Percentiles rank a stretch among this genome's conserved stretches.
Evolutionary conservation across 805 yeast species (phyloP).

Genomic region (Candida berthetii): DNA sequence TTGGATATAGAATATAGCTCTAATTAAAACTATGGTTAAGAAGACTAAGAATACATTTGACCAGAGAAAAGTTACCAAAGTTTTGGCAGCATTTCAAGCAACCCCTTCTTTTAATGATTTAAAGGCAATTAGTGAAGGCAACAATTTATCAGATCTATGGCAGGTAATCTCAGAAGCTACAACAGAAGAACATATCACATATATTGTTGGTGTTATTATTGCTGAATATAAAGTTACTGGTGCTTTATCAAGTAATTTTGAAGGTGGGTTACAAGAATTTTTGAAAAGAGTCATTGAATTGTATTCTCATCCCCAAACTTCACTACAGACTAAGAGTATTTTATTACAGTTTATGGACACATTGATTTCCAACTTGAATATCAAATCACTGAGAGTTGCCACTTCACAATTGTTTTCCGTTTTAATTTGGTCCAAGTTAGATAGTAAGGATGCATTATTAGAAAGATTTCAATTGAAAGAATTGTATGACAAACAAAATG

Average conservation of each 20-base stretch:
- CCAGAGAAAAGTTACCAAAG: background rate
- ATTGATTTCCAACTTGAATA: background rate
- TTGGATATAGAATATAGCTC: too few species aligned
- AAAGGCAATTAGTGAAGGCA: background rate
- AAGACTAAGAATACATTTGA: background rate
- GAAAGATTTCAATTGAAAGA: background rate
- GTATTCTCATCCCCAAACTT: background rate
- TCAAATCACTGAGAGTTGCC: constrained; percentile 13
- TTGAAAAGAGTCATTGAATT: background rate
- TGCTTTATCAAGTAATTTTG: background rate
- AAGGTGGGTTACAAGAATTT: background rate
- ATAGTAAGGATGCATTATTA: constrained; percentile 8
- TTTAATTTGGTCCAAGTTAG: constrained; percentile 23
- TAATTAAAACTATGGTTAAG: background rate
- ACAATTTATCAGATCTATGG: constrained; percentile 26
- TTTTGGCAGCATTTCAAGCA: too few species aligned
- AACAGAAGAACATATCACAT: constrained; percentile 31
- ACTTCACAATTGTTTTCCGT: constrained; percentile 26
- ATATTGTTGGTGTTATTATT: constrained; percentile 19
- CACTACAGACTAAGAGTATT: background rate
- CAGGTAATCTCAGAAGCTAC: constrained; percentile 31
- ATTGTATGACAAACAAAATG: background rate
- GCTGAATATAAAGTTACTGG: constrained; percentile 6
- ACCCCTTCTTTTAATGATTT: background rate
- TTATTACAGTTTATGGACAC: background rate